Base-by-base conservation (phyloP, 495 filamentous ascomycete genomes). In the Trichoderma reesei region DNA sequence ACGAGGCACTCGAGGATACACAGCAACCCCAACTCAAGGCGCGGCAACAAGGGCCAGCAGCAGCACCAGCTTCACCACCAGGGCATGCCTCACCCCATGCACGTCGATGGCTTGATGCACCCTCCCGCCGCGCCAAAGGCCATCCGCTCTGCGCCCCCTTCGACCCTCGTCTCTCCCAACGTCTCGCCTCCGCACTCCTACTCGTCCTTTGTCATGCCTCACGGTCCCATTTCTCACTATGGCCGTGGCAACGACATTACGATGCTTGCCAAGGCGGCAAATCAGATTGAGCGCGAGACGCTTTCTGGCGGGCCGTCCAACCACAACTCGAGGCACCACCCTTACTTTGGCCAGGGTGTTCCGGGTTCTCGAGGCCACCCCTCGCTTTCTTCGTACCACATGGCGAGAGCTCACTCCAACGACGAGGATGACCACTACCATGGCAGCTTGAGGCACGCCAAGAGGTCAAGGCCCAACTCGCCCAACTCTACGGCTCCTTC, bases 1-100 rank as follows among this genome's bases (percentile, higher is more conserved):
- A 98, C 94, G 48, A 85, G 94, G 59, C 94, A 98, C 78, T 97
- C 94, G 73, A 84, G 94, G 73, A 98, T 98, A 80, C 94, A 98
- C 84, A 96, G 87, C 82, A 98, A 98, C 78, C 94, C 95, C 59
- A 98, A 98, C 81, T 96, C 91, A 66, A 83, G 94, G 73, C 81
- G 94, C 70, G 92, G 90, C 60, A 96, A 96, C 81, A 96, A 96
- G 80, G 85, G 89, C 11, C 87, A 89, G 67, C 46, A 41, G 44
- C 46, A 41, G 44, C 46, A 59, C 46, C 72, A 13, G 72, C 70
- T 63, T 64, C 61, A 63, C 10, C 59, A 61, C 38, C 38, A 34
- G 31, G 41, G 38, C 9, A 10, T 34, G 4, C 38, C 61, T 33
- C 31, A 31, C 20, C 62, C 70, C n/a, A 66, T 68, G 54, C 74